These are phyloP conservation scores for Trichoderma sp. DNA, from an alignment of 2,329 filamentous ascomycete species.

Conservation along the genomic window DNA sequence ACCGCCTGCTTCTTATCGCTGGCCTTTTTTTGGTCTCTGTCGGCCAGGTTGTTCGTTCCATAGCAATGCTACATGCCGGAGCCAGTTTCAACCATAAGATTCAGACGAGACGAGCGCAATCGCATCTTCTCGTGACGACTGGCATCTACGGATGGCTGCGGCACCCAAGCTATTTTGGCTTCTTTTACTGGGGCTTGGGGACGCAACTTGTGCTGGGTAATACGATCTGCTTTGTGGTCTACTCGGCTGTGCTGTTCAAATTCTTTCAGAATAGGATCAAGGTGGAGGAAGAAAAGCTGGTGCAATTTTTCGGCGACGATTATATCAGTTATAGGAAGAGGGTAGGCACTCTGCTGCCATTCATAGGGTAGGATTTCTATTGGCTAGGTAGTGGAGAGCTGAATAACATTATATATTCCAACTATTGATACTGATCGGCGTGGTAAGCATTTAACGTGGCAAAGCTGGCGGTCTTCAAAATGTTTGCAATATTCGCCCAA, in stretches of 20 bases:
- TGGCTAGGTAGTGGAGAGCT: background rate
- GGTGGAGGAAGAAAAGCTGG: slow-evolving; percentile 76
- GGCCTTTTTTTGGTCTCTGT: slow-evolving; percentile 67
- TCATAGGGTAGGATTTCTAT: slow-evolving; percentile 46
- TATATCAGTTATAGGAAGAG: slow-evolving; percentile 74
- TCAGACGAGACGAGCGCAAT: slow-evolving; percentile 67
- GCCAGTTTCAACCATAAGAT: slow-evolving; percentile 91
- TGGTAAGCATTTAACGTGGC: background rate
- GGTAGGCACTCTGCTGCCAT: slow-evolving; percentile 80
- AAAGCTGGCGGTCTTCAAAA: background rate
- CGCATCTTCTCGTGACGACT: slow-evolving; percentile 79
- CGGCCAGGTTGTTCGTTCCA: slow-evolving; percentile 76
- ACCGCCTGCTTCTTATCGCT: slow-evolving; percentile 50
- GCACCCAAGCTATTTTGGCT: slow-evolving; percentile 95
- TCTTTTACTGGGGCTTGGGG: slow-evolving; percentile 98
- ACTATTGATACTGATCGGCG: background rate
- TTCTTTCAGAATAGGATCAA: slow-evolving; percentile 79
- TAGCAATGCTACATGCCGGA: slow-evolving; percentile 87
- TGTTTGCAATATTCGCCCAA: background rate
- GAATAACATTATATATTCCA: background rate
- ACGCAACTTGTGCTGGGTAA: slow-evolving; percentile 92
- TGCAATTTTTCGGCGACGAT: slow-evolving; percentile 81
- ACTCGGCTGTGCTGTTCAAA: slow-evolving; percentile 75
- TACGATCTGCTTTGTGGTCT: slow-evolving; percentile 73
- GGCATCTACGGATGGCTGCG: slow-evolving; percentile 78